These are phyloP conservation scores for Escovopsis sp. DNA, from an alignment of 2,329 filamentous ascomycete species.

Conservation along the genomic window DNA sequence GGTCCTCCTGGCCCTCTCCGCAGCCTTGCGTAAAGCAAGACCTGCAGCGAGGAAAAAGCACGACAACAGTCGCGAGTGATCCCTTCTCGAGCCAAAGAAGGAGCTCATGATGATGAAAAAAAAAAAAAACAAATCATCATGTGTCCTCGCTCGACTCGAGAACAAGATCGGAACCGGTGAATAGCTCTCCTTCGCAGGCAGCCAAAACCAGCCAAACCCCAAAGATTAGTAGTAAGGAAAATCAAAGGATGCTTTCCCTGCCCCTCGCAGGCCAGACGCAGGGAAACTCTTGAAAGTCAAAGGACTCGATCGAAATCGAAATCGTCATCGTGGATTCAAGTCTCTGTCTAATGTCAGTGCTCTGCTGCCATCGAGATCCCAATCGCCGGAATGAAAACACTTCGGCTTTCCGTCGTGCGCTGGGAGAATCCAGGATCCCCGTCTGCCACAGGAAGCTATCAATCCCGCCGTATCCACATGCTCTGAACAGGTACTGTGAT, in stretches of 20 bases:
- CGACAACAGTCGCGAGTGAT: constrained; percentile 8
- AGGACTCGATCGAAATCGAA: constrained; percentile 1
- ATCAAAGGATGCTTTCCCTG: too few relatives aligned
- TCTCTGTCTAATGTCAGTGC: constrained; percentile 20
- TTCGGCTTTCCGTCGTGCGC: too few relatives aligned
- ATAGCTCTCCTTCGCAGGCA: constrained; percentile 3
- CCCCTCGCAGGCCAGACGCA: too few relatives aligned
- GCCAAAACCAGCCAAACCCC: background rate
- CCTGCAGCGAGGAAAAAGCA: constrained; percentile 38
- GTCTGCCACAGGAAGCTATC: too few relatives aligned
- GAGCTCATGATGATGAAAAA: too few relatives aligned
- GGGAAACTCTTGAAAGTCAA: background rate
- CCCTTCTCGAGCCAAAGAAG: constrained; percentile 1
- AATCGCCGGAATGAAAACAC: too few relatives aligned
- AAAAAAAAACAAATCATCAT: background rate
- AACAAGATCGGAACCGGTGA: background rate
- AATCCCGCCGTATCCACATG: too few relatives aligned
- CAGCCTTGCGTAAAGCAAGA: constrained; percentile 31
- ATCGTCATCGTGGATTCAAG: constrained; percentile 2
- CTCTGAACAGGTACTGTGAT: too few relatives aligned
- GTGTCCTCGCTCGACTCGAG: constrained; percentile 2
- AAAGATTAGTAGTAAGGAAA: too few relatives aligned
- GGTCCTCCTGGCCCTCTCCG: constrained; percentile 26
- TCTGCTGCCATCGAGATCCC: background rate
- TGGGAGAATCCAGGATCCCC: too few relatives aligned